Evolutionary conservation across 1,139 yeast species (phyloP).

Genomic region (Taiozyma sp.): DNA sequence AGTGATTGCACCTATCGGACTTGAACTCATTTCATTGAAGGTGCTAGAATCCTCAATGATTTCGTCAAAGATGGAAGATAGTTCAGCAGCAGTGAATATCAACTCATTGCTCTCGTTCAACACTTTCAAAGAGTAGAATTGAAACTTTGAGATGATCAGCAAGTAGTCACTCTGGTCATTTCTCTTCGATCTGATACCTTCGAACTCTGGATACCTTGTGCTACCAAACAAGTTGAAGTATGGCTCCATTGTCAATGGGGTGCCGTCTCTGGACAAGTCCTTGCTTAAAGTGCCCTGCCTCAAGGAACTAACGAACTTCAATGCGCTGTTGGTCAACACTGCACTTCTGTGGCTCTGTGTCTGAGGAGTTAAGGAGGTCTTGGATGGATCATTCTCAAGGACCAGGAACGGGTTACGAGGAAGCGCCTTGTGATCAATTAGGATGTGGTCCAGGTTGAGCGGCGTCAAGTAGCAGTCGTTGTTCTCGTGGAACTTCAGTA

Average conservation of each 20-base stretch:
- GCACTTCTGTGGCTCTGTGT: constrained; percentile 66
- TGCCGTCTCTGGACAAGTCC: constrained; percentile 49
- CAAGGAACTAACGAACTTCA: constrained; percentile 59
- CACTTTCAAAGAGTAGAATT: constrained; percentile 59
- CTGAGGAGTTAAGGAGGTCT: constrained; percentile 38
- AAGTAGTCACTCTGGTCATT: constrained; percentile 42
- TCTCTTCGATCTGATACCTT: constrained; percentile 36
- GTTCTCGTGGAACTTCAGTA: constrained; percentile 36
- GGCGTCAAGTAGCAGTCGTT: constrained; percentile 57
- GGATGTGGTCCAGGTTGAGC: constrained; percentile 48
- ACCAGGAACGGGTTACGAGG: constrained; percentile 76
- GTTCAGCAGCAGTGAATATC: constrained; percentile 52
- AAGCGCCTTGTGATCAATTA: constrained; percentile 65
- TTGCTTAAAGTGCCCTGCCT: constrained; percentile 49
- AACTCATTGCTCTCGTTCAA: constrained; percentile 37
- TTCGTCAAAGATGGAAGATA: constrained; percentile 44
- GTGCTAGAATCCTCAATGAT: constrained; percentile 43
- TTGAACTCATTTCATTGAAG: constrained; percentile 39
- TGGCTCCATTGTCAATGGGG: constrained; percentile 62
- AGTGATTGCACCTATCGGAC: constrained; percentile 66
- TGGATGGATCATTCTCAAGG: constrained; percentile 69
- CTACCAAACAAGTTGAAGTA: constrained; percentile 65
- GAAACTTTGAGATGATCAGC: constrained; percentile 55
- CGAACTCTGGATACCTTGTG: constrained; percentile 51
- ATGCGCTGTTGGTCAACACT: constrained; percentile 56